Conservation (phyloP, 106 monocot genomes). For the Apostasia shenzhenica region DNA sequence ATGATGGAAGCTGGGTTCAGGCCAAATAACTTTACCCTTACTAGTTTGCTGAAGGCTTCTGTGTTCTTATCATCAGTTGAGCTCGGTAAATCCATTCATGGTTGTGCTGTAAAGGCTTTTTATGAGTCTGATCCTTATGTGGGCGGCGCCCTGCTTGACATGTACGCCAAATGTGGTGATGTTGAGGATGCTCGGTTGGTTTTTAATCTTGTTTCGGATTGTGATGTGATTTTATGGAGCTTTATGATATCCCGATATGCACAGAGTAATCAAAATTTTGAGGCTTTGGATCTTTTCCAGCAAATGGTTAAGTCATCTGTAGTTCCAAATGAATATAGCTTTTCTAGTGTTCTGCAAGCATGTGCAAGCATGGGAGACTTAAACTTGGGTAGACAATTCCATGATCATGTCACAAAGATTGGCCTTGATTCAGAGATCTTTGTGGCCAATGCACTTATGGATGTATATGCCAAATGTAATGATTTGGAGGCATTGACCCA, state of each 20-base stretch:
- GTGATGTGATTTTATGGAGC: constrained; percentile 61
- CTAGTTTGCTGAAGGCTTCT: constrained; percentile 60
- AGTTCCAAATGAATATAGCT: constrained; percentile 63
- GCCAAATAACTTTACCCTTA: constrained; percentile 63
- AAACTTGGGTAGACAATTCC: constrained; percentile 50
- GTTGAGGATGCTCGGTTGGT: constrained; percentile 47
- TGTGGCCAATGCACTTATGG: constrained; percentile 75
- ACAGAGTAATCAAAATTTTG: constrained; percentile 44
- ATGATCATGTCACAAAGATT: constrained; percentile 49
- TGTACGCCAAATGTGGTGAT: constrained; percentile 80
- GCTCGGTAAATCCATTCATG: constrained; percentile 56
- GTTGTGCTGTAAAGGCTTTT: constrained; percentile 35
- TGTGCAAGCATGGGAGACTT: constrained; percentile 43
- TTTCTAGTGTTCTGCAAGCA: constrained; percentile 76
- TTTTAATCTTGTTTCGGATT: constrained; percentile 48
- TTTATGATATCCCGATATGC: constrained; percentile 78
- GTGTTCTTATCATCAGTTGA: constrained; percentile 31
- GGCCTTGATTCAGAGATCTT: constrained; percentile 57
- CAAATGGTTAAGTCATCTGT: constrained; percentile 39
- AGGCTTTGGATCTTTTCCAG: constrained; percentile 55
- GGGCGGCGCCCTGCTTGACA: constrained; percentile 59
- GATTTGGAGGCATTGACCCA: constrained; percentile 35
- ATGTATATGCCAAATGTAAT: constrained; percentile 74
- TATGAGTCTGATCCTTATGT: constrained; percentile 55
- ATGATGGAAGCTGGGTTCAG: constrained; percentile 45